Evolutionary conservation across 225 moss, liverwort and hornwort species (phyloP).

Genomic region (Thuidium tamariscinum): DNA sequence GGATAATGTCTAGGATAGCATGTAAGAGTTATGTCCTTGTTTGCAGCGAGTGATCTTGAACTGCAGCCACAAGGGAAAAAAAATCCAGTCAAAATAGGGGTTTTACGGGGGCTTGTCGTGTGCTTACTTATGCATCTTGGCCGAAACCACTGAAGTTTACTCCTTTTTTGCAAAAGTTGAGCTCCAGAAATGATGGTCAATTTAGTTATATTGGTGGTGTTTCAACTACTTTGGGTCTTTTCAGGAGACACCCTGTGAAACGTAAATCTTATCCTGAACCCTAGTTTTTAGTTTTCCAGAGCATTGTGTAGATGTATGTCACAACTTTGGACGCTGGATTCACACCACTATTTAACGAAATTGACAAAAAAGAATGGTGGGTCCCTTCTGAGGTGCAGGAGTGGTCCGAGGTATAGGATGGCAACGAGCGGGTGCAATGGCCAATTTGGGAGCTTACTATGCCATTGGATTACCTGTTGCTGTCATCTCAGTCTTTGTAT

Average conservation of each 20-base stretch:
- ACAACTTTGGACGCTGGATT: neutral
- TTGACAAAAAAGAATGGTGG: neutral
- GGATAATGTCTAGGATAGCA: neutral
- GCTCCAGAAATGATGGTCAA: neutral
- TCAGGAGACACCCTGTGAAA: fast-evolving
- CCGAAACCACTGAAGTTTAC: neutral
- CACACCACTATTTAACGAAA: neutral
- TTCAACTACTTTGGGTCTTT: neutral
- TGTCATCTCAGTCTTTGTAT: neutral
- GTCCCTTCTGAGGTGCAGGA: neutral
- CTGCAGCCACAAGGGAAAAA: neutral
- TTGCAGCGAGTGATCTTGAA: neutral
- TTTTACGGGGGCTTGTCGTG: neutral
- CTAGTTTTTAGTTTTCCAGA: neutral
- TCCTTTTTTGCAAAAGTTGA: neutral
- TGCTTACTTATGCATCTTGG: neutral
- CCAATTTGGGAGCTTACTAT: constrained; percentile 37
- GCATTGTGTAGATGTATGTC: too few relatives aligned
- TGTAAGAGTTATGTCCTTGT: neutral
- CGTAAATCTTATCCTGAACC: neutral
- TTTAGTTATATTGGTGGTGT: neutral
- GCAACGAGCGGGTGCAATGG: constrained; percentile 26
- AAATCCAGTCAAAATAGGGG: neutral
- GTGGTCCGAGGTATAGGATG: constrained; percentile 41
- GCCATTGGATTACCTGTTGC: constrained; percentile 27